phyloP scores from a whole-genome alignment of 768 basidiomycete species.

The Rhodosporidiobolus sp. region DNA sequence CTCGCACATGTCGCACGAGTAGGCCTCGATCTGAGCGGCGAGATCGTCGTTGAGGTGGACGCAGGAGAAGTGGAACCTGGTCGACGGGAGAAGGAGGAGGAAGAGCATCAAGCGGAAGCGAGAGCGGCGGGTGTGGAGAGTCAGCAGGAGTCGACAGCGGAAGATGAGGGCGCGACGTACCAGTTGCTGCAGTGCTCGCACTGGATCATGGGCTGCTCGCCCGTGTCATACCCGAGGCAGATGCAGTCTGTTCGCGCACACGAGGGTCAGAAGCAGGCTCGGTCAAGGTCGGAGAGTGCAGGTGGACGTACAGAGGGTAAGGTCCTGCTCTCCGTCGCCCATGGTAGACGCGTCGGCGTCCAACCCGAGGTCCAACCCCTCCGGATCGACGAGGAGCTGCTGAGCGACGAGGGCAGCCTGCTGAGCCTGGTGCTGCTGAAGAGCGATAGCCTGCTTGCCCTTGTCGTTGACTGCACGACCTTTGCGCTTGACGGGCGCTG shows the following conservation, averaged over 20 bases:
- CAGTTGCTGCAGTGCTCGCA: slow-evolving; percentile 71
- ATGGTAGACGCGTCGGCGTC: neutral
- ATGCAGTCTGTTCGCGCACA: slow-evolving; percentile 54
- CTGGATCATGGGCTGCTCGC: slow-evolving; percentile 75
- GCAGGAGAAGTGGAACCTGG: slow-evolving; percentile 82
- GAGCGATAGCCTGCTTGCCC: slow-evolving; percentile 12
- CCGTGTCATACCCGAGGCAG: slow-evolving; percentile 63
- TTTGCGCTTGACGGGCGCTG: slow-evolving; percentile 27
- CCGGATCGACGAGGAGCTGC: slow-evolving; percentile 5
- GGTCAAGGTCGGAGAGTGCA: too few species aligned
- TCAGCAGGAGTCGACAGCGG: slow-evolving; percentile 6
- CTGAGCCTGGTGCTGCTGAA: neutral
- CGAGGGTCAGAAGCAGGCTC: neutral
- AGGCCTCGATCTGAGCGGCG: slow-evolving; percentile 65
- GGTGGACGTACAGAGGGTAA: slow-evolving; percentile 32
- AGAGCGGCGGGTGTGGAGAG: neutral
- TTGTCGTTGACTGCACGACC: slow-evolving; percentile 19
- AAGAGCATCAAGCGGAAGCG: neutral
- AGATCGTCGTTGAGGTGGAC: slow-evolving; percentile 61
- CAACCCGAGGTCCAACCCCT: neutral
- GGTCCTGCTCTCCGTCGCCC: slow-evolving; percentile 7
- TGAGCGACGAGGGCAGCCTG: neutral
- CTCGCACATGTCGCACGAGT: slow-evolving; percentile 43
- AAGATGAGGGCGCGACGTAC: slow-evolving; percentile 50
- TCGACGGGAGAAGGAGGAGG: neutral